A percentile compares a stretch with the other conserved stretches of the same genome.
These are phyloP conservation scores for Xylaria scruposa DNA, from an alignment of 495 filamentous ascomycete species.

Conservation along the genomic window DNA sequence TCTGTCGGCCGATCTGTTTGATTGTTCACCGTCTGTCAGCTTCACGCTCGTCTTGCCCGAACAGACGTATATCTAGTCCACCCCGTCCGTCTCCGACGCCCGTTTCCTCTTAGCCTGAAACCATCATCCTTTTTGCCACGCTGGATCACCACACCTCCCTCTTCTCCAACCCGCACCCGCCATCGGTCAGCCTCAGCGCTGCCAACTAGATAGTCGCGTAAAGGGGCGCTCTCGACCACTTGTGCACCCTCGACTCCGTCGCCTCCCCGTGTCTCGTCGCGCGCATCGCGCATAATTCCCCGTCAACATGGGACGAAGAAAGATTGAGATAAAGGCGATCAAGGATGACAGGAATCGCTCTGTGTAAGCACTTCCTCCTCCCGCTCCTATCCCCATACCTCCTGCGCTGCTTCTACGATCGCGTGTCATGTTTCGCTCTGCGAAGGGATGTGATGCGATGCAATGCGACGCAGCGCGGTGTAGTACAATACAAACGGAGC, in stretches of 20 bases:
- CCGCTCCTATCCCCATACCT: slow-evolving; percentile 21
- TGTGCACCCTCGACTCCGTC: slow-evolving; percentile 6
- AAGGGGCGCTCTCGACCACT: slow-evolving; percentile 16
- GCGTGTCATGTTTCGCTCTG: not conserved
- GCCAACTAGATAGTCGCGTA: slow-evolving; percentile 24
- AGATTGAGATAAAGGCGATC: slow-evolving; percentile 99
- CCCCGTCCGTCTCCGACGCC: slow-evolving; percentile 10
- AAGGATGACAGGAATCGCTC: slow-evolving; percentile 99
- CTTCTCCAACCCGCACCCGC: slow-evolving; percentile 11
- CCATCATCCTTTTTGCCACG: slow-evolving; percentile 24
- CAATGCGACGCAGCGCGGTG: not conserved
- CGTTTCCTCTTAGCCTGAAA: slow-evolving; percentile 21
- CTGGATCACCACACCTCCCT: slow-evolving; percentile 28
- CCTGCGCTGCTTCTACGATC: slow-evolving; percentile 33
- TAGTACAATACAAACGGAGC: slow-evolving; percentile 74
- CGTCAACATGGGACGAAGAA: slow-evolving; percentile 67
- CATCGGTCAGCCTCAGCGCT: slow-evolving; percentile 22
- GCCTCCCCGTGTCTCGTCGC: not conserved
- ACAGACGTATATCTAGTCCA: slow-evolving; percentile 8
- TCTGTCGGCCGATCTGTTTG: not conserved
- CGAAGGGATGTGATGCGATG: slow-evolving; percentile 6
- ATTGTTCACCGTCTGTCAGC: slow-evolving; percentile 1
- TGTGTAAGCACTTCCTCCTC: slow-evolving; percentile 71
- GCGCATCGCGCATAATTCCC: not conserved
- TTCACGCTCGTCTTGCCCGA: not conserved